Evolutionary conservation across 2,329 filamentous ascomycete species (phyloP).

Genomic region (Dactylellina drechsleri): DNA sequence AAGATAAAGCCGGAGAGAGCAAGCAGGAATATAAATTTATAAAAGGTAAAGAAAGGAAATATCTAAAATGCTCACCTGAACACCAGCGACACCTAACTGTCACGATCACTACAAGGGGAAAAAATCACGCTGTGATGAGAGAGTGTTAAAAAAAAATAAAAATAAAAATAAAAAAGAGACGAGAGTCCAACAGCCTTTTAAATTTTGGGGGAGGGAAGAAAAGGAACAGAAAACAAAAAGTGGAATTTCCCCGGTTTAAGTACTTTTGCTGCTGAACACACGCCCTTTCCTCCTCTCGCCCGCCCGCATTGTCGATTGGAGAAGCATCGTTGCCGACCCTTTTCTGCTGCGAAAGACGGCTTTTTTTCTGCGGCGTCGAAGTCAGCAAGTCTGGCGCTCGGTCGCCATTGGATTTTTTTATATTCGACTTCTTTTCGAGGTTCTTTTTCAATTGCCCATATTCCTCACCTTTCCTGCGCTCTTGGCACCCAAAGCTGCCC

Average conservation of each 20-base stretch:
- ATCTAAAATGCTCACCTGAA: conserved; percentile 5
- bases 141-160: too few relatives aligned
- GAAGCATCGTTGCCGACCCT: conserved; percentile 1
- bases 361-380: conserved; percentile 26
- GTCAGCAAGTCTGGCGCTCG: neutral
- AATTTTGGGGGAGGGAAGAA: conserved; percentile 1
- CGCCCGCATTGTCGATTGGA: conserved; percentile 6
- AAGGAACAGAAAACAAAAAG: conserved; percentile 19
- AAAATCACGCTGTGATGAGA: neutral
- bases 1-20: conserved; percentile 2
- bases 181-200: too few relatives aligned
- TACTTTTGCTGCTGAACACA: conserved; percentile 44
- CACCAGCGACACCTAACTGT: neutral
- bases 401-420: conserved; percentile 7
- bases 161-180: too few relatives aligned
- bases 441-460: conserved; percentile 34
- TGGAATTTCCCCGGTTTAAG: conserved; percentile 54
- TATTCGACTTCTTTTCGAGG: conserved; percentile 43
- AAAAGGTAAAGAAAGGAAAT: conserved; percentile 6
- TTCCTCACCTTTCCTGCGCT: conserved; percentile 13
- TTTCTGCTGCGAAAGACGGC: conserved; percentile 11
- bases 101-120: conserved; percentile 1
- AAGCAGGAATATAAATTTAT: neutral
- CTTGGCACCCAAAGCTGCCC: conserved; percentile 26
- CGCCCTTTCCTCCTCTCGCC: conserved; percentile 8